Evolutionary conservation across 73 alveolate genomes (phyloP).

Genomic region (Durusdinium trenchii): DNA sequence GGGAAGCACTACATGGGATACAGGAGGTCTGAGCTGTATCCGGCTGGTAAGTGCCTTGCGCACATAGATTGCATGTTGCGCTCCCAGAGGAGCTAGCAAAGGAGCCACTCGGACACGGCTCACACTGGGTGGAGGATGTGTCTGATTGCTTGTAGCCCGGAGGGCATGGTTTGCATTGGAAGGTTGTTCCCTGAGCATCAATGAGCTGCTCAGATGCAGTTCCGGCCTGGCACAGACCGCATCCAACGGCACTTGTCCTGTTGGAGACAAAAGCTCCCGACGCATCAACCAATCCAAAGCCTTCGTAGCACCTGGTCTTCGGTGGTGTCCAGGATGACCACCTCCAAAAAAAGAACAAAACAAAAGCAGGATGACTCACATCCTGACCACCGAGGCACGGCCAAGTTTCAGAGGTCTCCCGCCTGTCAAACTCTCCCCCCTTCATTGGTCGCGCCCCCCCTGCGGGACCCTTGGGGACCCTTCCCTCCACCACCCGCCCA

Average conservation of each 20-base stretch:
- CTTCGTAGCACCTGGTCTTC: neutral
- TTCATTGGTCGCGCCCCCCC: too few species aligned
- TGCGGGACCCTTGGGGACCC: too few species aligned
- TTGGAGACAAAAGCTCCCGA: neutral
- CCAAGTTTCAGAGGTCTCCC: too few species aligned
- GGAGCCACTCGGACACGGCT: neutral
- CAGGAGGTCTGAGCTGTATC: neutral
- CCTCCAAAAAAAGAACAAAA: too few species aligned
- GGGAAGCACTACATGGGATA: neutral
- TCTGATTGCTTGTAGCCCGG: neutral
- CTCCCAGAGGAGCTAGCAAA: neutral
- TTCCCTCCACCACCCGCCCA: too few species aligned
- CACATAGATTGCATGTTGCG: neutral
- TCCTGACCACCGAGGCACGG: too few species aligned
- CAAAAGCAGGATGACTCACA: too few species aligned
- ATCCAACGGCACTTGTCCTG: neutral
- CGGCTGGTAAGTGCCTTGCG: neutral
- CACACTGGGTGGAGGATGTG: conserved; percentile 10
- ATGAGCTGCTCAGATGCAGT: neutral
- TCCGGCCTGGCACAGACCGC: neutral
- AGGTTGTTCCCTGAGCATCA: neutral
- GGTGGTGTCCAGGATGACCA: neutral
- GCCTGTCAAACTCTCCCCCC: too few species aligned
- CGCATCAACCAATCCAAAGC: neutral
- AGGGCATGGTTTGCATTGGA: neutral